phyloP scores from a whole-genome alignment of 805 yeast genomes.

The Kregervanrija delftensis region DNA sequence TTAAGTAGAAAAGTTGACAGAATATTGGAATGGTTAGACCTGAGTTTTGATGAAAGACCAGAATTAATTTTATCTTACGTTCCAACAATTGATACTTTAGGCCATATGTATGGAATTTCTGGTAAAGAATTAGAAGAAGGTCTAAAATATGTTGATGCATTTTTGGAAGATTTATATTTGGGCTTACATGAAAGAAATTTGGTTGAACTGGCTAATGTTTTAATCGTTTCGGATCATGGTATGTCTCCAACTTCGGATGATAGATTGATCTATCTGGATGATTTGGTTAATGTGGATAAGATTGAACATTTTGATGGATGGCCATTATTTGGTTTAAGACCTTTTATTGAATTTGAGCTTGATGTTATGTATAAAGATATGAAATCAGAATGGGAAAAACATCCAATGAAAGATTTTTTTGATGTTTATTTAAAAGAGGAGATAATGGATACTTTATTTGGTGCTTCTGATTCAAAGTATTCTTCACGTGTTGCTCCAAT shows the following conservation, averaged over 20 bases:
- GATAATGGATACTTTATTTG: conserved; percentile 51
- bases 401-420: conserved; percentile 30
- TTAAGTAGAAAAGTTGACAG: conserved; percentile 51
- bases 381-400: conserved; percentile 22
- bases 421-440: conserved; percentile 48
- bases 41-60: conserved; percentile 49
- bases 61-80: conserved; percentile 73
- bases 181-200: conserved; percentile 52
- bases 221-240: conserved; percentile 87
- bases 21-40: conserved; percentile 64
- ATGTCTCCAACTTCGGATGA: conserved; percentile 82
- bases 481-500: conserved; percentile 71
- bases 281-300: conserved; percentile 46
- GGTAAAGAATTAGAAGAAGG: conserved; percentile 53
- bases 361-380: conserved; percentile 44
- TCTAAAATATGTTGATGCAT: conserved; percentile 56
- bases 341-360: conserved; percentile 33
- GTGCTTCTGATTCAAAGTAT: conserved; percentile 35
- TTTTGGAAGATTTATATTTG: conserved; percentile 42
- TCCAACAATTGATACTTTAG: conserved; percentile 74
- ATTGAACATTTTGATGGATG: conserved; percentile 71
- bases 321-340: conserved; percentile 80
- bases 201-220: conserved; percentile 58
- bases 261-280: conserved; percentile 66
- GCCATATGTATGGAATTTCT: conserved; percentile 64